phyloP scores from a whole-genome alignment of 2,329 filamentous ascomycete species.

The Cercospora sojina region DNA sequence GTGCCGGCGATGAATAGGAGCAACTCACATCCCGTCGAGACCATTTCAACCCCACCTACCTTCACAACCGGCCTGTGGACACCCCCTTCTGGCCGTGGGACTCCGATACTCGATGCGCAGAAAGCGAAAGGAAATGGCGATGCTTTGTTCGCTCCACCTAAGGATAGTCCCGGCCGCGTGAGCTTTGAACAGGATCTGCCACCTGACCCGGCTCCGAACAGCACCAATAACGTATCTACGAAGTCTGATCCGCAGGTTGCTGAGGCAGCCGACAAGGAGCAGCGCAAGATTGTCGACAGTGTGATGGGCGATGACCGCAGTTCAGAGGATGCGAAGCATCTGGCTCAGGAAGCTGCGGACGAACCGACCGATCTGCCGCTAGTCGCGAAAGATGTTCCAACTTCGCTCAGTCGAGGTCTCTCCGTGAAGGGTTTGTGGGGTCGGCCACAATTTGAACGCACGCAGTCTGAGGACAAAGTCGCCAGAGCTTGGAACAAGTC shows the following conservation, averaged over 20 bases:
- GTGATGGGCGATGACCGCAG: constrained; percentile 17
- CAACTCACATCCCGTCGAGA: constrained; percentile 34
- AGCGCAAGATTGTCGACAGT: constrained; percentile 18
- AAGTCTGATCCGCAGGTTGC: constrained; percentile 1
- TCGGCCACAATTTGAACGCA: constrained; percentile 28
- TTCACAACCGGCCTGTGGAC: constrained; percentile 43
- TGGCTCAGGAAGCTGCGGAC: constrained; percentile 21
- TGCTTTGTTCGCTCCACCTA: constrained; percentile 17
- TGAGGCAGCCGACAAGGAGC: constrained; percentile 5
- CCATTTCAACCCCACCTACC: constrained; percentile 36
- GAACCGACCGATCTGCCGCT: constrained; percentile 21
- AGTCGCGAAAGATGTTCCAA: constrained; percentile 24
- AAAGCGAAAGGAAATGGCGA: constrained; percentile 27
- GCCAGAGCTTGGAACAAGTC: constrained; percentile 15
- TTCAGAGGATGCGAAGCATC: constrained; percentile 11
- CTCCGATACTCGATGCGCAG: constrained; percentile 26
- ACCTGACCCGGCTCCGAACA: constrained; percentile 31
- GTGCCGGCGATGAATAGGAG: constrained; percentile 18
- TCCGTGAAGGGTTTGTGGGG: constrained; percentile 48
- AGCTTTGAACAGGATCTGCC: constrained; percentile 34
- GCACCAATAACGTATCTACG: not conserved
- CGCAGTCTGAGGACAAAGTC: constrained; percentile 23
- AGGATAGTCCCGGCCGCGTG: constrained; percentile 14
- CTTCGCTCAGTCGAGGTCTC: constrained; percentile 28
- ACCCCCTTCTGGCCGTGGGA: constrained; percentile 29